Base-by-base conservation (phyloP, 1,284 basidiomycete species). In the Cronartium ribicola region DNA sequence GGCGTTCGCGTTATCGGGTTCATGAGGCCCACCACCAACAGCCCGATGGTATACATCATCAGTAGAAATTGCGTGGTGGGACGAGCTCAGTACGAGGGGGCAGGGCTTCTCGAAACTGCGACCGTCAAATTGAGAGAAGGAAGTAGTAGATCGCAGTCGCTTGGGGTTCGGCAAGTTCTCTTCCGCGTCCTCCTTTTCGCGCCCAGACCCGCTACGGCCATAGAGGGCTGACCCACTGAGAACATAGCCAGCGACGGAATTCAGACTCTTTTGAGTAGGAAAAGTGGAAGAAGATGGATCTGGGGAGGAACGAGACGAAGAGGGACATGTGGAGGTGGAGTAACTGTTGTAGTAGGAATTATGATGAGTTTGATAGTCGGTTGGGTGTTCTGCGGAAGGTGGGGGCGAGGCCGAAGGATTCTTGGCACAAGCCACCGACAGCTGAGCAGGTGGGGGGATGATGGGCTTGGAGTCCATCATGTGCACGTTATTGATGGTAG, bases 1-100 rank as follows among this genome's bases (percentile, higher is more conserved):
- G 20, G 60, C 14, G n/a, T 61, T 71, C n/a, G 29, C 20, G 57
- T 71, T 62, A 37, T 65, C 69, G 11, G 8, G 17, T 36, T 69
- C 57, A 29, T 29, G 29, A 29, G 29, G 29, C 29, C 29, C 29
- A 14, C 48, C 48, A 5, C 17, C 1, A 17, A 51, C 48, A 51
- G 17, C 48, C 5, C 48, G 48, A 29, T 29, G 29, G 22, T 51
- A 51, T 51, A 51, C 48, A 51, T 51, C 48, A 5, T 51, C 8
- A 20, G 48, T 20, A 17, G 48, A 51, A 1, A 51, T 51, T 51
- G 48, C 48, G 22, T 11, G 22, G 6, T 51, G 48, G 11, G 48
- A 51, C 6, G 48, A 20, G 48, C 0, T 10, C 17, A 51, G 48
- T 20, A 51, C 48, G 48, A 51, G 48, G 48, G 17, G 48, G 17